Evolutionary conservation across 495 filamentous ascomycete species (phyloP).

Genomic region (Aspergillus bridgeri): DNA sequence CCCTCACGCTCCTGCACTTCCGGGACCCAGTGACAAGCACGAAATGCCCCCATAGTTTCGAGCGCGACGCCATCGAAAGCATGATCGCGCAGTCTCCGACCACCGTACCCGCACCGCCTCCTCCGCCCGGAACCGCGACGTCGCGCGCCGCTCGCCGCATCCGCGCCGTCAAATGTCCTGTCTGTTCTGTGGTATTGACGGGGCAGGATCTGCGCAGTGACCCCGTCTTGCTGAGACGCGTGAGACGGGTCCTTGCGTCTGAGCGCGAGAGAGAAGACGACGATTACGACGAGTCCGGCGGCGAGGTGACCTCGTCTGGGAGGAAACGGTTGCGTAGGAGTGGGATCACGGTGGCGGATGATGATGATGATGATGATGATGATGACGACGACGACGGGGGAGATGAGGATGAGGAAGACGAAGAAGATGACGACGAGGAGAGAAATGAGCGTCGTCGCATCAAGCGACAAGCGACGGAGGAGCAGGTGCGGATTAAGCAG

Average conservation of each 20-base stretch:
- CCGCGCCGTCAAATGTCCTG: slow-evolving; percentile 45
- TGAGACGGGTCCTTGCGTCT: slow-evolving; percentile 36
- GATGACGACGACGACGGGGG: slow-evolving; percentile 18
- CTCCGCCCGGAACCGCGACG: not conserved
- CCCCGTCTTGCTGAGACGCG: slow-evolving; percentile 39
- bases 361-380: slow-evolving; percentile 22
- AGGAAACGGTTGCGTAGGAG: slow-evolving; percentile 13
- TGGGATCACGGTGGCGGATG: slow-evolving; percentile 25
- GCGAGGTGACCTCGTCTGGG: slow-evolving; percentile 1
- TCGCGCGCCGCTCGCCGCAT: slow-evolving; percentile 13
- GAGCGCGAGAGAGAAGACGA: slow-evolving; percentile 33
- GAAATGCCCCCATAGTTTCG: slow-evolving; percentile 81
- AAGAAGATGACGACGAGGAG: slow-evolving; percentile 4
- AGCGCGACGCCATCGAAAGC: slow-evolving; percentile 64
- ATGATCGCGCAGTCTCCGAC: slow-evolving; percentile 50
- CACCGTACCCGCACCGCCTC: slow-evolving; percentile 23
- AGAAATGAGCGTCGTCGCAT: slow-evolving; percentile 8
- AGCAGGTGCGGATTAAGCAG: not conserved
- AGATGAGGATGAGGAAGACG: slow-evolving; percentile 12
- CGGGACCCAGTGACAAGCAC: slow-evolving; percentile 68
- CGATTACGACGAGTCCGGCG: slow-evolving; percentile 26
- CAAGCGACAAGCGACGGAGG: slow-evolving; percentile 5
- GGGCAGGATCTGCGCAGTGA: slow-evolving; percentile 40
- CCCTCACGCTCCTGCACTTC: slow-evolving; percentile 72
- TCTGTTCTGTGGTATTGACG: slow-evolving; percentile 42